A percentile compares a stretch with the other conserved stretches of the same genome.
Evolutionary conservation across 2,329 filamentous ascomycete genomes (phyloP).

Genomic region (Xylaria sp.): DNA sequence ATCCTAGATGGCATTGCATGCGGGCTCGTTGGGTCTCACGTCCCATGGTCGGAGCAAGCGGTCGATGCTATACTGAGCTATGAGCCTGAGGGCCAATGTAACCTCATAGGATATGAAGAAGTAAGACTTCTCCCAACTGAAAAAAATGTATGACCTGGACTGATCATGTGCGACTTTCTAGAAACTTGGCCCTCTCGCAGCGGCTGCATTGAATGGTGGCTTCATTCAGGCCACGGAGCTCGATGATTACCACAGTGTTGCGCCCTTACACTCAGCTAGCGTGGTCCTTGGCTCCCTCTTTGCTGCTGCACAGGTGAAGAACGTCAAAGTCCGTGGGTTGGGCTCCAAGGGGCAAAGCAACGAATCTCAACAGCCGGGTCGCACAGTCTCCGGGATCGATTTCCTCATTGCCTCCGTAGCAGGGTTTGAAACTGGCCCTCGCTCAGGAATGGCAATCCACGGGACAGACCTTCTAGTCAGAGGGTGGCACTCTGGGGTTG

Average conservation of each 20-base stretch:
- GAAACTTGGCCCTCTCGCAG: constrained; percentile 51
- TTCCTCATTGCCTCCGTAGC: constrained; percentile 51
- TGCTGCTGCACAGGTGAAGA: constrained; percentile 45
- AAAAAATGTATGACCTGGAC: neutral
- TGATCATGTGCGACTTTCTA: constrained; percentile 7
- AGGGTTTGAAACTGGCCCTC: constrained; percentile 55
- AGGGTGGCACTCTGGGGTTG: constrained; percentile 56
- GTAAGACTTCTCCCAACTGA: constrained; percentile 36
- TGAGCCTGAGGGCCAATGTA: constrained; percentile 49
- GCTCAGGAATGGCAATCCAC: constrained; percentile 47
- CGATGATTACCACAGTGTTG: constrained; percentile 56
- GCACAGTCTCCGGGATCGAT: constrained; percentile 44
- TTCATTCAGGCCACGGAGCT: constrained; percentile 59
- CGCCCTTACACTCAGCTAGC: constrained; percentile 46
- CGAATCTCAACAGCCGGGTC: constrained; percentile 15
- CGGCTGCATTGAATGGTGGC: constrained; percentile 56
- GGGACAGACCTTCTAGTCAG: constrained; percentile 53
- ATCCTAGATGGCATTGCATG: constrained; percentile 58
- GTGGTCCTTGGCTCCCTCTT: constrained; percentile 50
- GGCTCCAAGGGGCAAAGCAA: constrained; percentile 1
- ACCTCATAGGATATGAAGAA: constrained; percentile 44
- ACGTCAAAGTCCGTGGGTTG: constrained; percentile 19
- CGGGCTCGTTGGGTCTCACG: constrained; percentile 53
- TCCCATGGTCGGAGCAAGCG: constrained; percentile 56
- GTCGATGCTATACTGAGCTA: constrained; percentile 48